Base-by-base conservation (phyloP, 139 green algal genomes). In the Chlamydomonas sp. region DNA sequence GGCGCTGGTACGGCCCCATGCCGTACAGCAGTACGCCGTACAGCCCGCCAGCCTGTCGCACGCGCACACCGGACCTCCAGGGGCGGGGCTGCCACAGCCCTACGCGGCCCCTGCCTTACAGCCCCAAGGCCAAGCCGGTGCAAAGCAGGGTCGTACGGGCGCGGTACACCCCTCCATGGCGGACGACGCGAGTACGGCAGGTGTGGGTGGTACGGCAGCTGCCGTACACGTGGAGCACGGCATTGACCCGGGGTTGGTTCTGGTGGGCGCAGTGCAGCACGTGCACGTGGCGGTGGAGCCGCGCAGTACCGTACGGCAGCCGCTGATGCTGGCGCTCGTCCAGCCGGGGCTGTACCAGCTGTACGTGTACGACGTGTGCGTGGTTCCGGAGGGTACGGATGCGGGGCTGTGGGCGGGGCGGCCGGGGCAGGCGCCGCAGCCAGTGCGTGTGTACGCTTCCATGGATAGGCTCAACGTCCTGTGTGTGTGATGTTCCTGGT, bases 291-390 rank as follows among this genome's bases (percentile, higher is more conserved):
- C 59, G 16, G 31, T 92, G 16, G 59, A 61, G 16, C 15, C 85
- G 1, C 88, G 71, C 71, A 81, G 61, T 17, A 87, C 61, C 17
- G n/a, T 31, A 9, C 49, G 63, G 6, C 83, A 87, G 2, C 61
- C 73, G 31, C n/a, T 91, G 20, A 72, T 57, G 63, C 8, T 89
- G 1, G 74, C 79, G 59, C 79, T 87, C 8, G 68, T 62, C 57
- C 78, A 83, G 63, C 78, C 88, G 5, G 88, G 88, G 58, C 58
- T 91, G 16, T 91, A 91, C 78, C 83, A 89, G 88, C 57, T 91
- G 83, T 76, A n/a, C 60, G 81, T 85, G 57, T 69, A 64, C 69
- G 68, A 85, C 15, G 85, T 89, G 59, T 59, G 15, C 1, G 83
- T 20, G 31, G 4, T 87, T 16, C 83, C 81, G 60, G 49, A 80